These are phyloP conservation scores for Microbotryomycetes sp. DNA, from an alignment of 1,284 basidiomycete species.

Conservation along the genomic window DNA sequence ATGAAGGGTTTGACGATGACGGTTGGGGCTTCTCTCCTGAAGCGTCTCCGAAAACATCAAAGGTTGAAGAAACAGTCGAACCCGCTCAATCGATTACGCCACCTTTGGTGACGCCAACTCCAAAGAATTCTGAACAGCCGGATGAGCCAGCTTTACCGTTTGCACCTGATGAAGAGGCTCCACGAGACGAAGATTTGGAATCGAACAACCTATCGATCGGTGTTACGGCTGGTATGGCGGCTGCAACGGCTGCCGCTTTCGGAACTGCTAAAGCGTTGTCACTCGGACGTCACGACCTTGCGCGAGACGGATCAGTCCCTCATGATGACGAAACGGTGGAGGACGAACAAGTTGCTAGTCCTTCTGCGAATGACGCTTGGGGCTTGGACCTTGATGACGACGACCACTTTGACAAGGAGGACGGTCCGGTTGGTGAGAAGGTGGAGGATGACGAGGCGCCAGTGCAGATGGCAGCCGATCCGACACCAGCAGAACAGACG, in stretches of 20 bases:
- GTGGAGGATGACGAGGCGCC: background rate
- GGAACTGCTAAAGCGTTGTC: background rate
- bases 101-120: background rate
- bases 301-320: too few species aligned
- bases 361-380: background rate
- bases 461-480: background rate
- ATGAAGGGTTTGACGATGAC: background rate
- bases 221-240: background rate
- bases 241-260: background rate
- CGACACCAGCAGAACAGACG: background rate
- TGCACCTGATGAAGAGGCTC: background rate
- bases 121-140: too few species aligned
- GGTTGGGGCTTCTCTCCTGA: constrained; percentile 1
- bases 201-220: background rate
- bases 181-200: background rate
- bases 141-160: background rate
- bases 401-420: background rate
- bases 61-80: background rate
- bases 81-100: background rate
- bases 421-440: background rate
- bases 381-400: background rate
- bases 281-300: background rate
- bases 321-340: background rate
- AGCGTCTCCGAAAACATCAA: background rate
- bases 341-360: background rate